Base-by-base conservation (phyloP, 257 asterid genomes). In the Phtheirospermum japonicum region DNA sequence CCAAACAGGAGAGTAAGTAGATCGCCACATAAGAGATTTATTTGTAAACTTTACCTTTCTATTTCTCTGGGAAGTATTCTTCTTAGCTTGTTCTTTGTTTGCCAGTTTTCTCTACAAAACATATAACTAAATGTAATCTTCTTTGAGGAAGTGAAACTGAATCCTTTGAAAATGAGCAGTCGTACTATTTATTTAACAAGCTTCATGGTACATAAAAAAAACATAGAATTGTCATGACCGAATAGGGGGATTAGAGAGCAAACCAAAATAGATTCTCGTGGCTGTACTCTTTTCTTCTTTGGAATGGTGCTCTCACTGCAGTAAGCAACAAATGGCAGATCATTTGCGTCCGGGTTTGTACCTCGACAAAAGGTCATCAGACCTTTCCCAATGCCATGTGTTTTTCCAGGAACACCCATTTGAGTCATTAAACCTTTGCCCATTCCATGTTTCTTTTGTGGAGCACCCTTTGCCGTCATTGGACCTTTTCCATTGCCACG, bases 401-500 rank as follows among this genome's bases (percentile, higher is more conserved):
- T 81, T 71, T 73, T 75, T 45, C 61, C 74, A 31, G 61, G 69
- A 64, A 42, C 74, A 42, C 68, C 75, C 61, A 63, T 67, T 33
- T 67, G 75, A 60, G 68, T 68, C 71, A 79, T 80, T 50, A 80
- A 62, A 57, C 83, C 84, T 77, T 85, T 85, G 46, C 90, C 87
- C 67, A 77, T 71, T 34, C 88, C 82, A 69, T 77, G 70, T 68
- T 77, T 85, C 75, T 73, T 81, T 58, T 63, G 56, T 20, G 74
- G 76, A 71, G 56, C 53, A 59, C 71, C 69, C 52, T 63, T 75
- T 37, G 65, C 71, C 18, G 80, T 79, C 79, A 86, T 75, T 26
- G 77, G 77, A 54, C 95, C 97, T 82, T 92, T 92, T 59, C 95
- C 97, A 43, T 68, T 68, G 56, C 95, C 96, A 69, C 80, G 83